Percentiles rank a stretch among this genome's conserved stretches.
These are phyloP conservation scores for Dendrobium catenatum DNA, from an alignment of 106 monocot species.

Conservation along the genomic window DNA sequence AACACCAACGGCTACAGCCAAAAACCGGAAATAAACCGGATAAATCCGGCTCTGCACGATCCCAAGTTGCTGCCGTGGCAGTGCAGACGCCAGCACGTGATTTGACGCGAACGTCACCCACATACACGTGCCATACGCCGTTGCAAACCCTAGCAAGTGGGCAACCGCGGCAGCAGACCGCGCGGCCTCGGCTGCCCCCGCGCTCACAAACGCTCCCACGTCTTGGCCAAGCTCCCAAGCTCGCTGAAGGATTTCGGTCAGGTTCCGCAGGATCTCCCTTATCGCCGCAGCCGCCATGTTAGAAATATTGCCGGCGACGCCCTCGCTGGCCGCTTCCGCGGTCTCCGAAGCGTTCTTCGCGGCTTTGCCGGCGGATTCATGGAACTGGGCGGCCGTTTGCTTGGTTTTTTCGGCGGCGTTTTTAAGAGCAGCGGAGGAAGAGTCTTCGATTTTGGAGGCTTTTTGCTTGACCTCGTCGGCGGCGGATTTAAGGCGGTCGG, in stretches of 20 bases:
- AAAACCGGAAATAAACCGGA: conserved; percentile 68
- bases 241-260: conserved; percentile 32
- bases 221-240: conserved; percentile 32
- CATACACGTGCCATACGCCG: conserved; percentile 53
- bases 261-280: conserved; percentile 12
- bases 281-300: conserved; percentile 11
- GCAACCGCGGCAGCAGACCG: conserved; percentile 16
- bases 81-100: conserved; percentile 48
- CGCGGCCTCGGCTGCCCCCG: conserved; percentile 4
- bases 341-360: neutral
- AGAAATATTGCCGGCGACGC: conserved; percentile 9
- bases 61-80: conserved; percentile 81
- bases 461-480: conserved; percentile 2
- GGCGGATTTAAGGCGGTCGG: neutral
- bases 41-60: conserved; percentile 73
- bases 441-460: conserved; percentile 5
- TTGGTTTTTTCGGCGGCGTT: neutral
- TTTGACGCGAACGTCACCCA: conserved; percentile 92
- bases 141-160: conserved; percentile 48
- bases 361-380: neutral
- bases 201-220: conserved; percentile 15
- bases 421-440: neutral
- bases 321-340: neutral
- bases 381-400: neutral
- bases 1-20: conserved; percentile 28